These are phyloP conservation scores for Saccharomyces jurei DNA, from an alignment of 805 yeast species.

Conservation along the genomic window DNA sequence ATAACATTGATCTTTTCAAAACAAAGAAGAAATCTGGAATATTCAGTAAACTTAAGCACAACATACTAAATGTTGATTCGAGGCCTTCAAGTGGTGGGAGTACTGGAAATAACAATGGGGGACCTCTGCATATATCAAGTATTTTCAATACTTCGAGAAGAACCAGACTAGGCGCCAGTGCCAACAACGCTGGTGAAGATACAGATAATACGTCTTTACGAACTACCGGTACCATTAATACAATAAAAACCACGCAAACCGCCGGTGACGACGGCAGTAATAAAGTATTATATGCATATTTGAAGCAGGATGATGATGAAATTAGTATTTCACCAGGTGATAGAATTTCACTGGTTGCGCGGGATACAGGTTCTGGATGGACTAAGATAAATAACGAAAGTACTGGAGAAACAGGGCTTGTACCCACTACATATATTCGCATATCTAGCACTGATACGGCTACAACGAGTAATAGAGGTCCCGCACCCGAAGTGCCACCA, in stretches of 20 bases:
- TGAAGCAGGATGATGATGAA: slow-evolving; percentile 71
- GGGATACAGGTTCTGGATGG: slow-evolving; percentile 94
- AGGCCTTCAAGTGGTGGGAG: slow-evolving; percentile 14
- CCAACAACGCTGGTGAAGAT: slow-evolving; percentile 3
- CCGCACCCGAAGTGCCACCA: slow-evolving; percentile 76
- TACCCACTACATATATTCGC: slow-evolving; percentile 75
- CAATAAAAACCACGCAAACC: slow-evolving; percentile 3
- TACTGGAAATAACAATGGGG: background rate
- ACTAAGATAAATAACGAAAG: slow-evolving; percentile 47
- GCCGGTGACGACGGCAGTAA: background rate
- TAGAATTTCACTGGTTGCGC: slow-evolving; percentile 44
- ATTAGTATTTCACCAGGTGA: slow-evolving; percentile 55
- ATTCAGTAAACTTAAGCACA: slow-evolving; percentile 33
- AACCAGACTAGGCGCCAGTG: background rate
- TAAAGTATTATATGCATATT: slow-evolving; percentile 58
- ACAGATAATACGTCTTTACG: slow-evolving; percentile 6
- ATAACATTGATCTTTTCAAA: slow-evolving; percentile 36
- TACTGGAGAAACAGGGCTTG: slow-evolving; percentile 59
- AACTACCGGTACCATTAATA: slow-evolving; percentile 4
- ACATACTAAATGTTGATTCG: slow-evolving; percentile 8
- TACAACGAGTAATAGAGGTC: slow-evolving; percentile 30
- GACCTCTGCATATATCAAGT: background rate
- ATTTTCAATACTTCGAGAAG: background rate
- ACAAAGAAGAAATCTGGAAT: slow-evolving; percentile 57
- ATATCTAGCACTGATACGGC: slow-evolving; percentile 25